Evolutionary conservation across 441 rosid species (phyloP), one percentile per base, ranked within the genome.

Genomic region (Populus hybrid): DNA sequence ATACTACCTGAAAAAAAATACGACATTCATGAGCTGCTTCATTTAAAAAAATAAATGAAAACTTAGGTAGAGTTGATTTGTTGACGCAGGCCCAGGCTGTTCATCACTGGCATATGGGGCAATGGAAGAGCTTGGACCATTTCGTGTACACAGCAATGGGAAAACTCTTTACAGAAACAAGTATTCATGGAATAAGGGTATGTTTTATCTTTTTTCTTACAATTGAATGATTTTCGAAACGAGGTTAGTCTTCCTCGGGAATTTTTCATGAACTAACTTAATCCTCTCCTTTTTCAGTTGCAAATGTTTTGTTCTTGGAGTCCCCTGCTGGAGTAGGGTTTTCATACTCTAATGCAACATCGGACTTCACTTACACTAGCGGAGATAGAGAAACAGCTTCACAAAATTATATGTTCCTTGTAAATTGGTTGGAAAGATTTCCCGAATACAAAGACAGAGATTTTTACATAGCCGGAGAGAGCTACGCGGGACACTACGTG

Each of bases 291-390:
- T 7, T 7, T 71, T 14, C 76, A 89, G 97, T 85, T 75, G 92
- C 96, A 6, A 93, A 90, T 79, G 89, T 93, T 12, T 69, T 91
- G 82, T 93, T 93, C 82, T 35, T 93, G 46, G 97, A 93, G 85
- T 91, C 96, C 1, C 97, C 97, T 1, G 93, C 96, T 1, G 96
- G 97, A 7, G 92, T 93, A 4, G 97, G 96, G 7, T 93, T 90
- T 85, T 91, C 94, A 0, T 93, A 90, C 83, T 88, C 96, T 4
- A 93, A 93, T 71, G 87, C 79, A 12, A 84, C 92, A 19, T 81
- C 88, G 0, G 92, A 91, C 67, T 82, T 85, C 19, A 40, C 42
- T 1, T 32, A 72, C 7, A 46, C 57, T 46, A 87, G 64, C 38
- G 94, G 98, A 18, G 91, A 91, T 38, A 81, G 83, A 66, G 80